phyloP scores from a whole-genome alignment of 805 yeast species.

The Spathaspora hagerdaliae region DNA sequence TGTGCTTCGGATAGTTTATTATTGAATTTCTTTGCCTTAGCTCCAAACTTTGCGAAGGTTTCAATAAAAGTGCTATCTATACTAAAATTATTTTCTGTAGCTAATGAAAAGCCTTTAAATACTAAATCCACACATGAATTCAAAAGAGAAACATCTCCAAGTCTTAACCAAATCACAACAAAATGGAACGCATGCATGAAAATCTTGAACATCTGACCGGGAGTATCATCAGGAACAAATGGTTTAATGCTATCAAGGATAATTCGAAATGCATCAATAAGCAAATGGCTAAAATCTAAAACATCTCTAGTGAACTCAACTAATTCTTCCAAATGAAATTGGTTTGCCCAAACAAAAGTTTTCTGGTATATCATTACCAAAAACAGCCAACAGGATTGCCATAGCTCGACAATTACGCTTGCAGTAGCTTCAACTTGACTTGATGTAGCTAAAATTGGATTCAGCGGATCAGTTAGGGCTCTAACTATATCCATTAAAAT shows the following conservation, averaged over 20 bases:
- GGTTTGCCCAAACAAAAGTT: slow-evolving; percentile 73
- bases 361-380: slow-evolving; percentile 62
- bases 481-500: slow-evolving; percentile 69
- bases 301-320: slow-evolving; percentile 85
- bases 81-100: slow-evolving; percentile 47
- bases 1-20: slow-evolving; percentile 70
- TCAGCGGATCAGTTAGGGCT: slow-evolving; percentile 61
- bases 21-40: slow-evolving; percentile 61
- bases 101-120: slow-evolving; percentile 61
- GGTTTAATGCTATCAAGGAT: slow-evolving; percentile 15
- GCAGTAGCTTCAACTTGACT: slow-evolving; percentile 9
- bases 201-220: slow-evolving; percentile 38
- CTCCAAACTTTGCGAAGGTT: slow-evolving; percentile 59
- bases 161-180: slow-evolving; percentile 75
- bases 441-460: slow-evolving; percentile 43
- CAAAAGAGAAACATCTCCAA: slow-evolving; percentile 74
- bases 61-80: slow-evolving; percentile 53
- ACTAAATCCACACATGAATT: slow-evolving; percentile 71
- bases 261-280: slow-evolving; percentile 64
- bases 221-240: slow-evolving; percentile 4
- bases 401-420: slow-evolving; percentile 34
- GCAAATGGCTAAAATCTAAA: slow-evolving; percentile 66
- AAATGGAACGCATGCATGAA: slow-evolving; percentile 61
- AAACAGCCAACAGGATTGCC: slow-evolving; percentile 74
- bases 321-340: slow-evolving; percentile 51